Evolutionary conservation across 2,329 filamentous ascomycete genomes (phyloP), one percentile per base, ranked within the genome.

Genomic region (Neopestalotiopsis sp.): DNA sequence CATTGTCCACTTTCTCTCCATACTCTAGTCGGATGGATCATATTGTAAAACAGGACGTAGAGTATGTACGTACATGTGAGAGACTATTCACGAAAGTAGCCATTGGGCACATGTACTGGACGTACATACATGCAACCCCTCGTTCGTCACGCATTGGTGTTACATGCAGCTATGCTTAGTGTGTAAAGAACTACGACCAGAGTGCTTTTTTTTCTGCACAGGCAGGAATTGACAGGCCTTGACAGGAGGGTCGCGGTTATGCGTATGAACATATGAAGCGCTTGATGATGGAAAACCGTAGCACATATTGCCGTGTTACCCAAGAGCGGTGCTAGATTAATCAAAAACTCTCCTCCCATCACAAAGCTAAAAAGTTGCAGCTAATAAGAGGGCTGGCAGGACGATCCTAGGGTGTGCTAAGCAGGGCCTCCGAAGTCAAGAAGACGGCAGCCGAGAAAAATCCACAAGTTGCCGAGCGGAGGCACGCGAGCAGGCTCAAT

Each of bases 211-310:
- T 52, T 17, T 9, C 24, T 28, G 24, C 24, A 28, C 24, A 28
- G 45, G 17, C 20, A 52, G 45, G 24, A 17, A 10, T 12, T 34
- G n/a, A 59, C 34, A 20, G n/a, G n/a, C n/a, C 59, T 61, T 62
- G 59, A 40, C 30, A 62, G 59, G 57, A 30, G 57, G 24, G 49
- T 17, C 9, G 49, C 34, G 13, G 49, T 28, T 28, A 28, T 28
- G 24, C 24, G 24, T 28, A 56, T 17, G 49, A 56, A 56, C 17
- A 17, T 24, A 30, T 17, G 30, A 30, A 34, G 57, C 24, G 24
- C 30, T 28, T 10, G 34, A 38, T 40, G 59, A 62, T n/a, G 34
- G 59, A 40, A 62, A 62, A 62, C 59, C 59, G 59, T 62, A 62
- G 57, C 59, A 17, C 34, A 62, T 40, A 34, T 38, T 38, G 57